Percentiles rank a stretch among this genome's conserved stretches.
Evolutionary conservation across 345 rosid genomes (phyloP).

Genomic region (Rhodamnia argentea): DNA sequence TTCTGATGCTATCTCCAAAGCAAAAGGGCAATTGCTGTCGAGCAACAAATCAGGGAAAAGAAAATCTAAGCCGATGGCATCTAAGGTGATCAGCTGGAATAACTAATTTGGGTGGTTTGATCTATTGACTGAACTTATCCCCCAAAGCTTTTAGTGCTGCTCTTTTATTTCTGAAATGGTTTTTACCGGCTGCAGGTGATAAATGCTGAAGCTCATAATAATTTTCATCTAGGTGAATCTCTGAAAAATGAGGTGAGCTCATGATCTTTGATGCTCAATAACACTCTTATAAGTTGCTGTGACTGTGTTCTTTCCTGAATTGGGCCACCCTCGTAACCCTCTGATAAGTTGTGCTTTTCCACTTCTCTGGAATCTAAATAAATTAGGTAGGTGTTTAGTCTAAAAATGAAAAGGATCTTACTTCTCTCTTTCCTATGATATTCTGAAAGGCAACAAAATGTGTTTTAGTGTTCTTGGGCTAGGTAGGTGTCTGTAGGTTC

Average conservation of each 20-base stretch:
- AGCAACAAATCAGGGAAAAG: slow-evolving; percentile 32
- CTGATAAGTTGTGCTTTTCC: background rate
- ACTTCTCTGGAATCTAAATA: background rate
- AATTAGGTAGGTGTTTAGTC: background rate
- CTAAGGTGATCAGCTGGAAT: slow-evolving; percentile 20
- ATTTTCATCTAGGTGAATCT: slow-evolving; percentile 23
- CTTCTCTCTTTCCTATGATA: background rate
- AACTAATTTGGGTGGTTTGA: background rate
- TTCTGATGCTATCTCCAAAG: slow-evolving; percentile 25
- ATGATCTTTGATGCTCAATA: background rate
- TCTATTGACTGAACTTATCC: background rate
- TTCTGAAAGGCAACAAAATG: background rate
- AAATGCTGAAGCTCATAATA: slow-evolving; percentile 26
- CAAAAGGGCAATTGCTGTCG: slow-evolving; percentile 26
- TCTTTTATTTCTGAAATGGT: background rate
- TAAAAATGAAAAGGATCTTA: background rate
- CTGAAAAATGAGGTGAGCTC: slow-evolving; percentile 34
- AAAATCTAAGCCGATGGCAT: slow-evolving; percentile 28
- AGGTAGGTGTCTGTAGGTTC: background rate
- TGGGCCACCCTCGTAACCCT: background rate
- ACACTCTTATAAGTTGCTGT: background rate
- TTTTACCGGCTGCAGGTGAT: slow-evolving; percentile 30
- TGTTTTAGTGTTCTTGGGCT: background rate
- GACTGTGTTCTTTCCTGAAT: background rate
- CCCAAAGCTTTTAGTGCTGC: background rate